phyloP scores from a whole-genome alignment of 2,329 filamentous ascomycete genomes.

The Phaeoacremonium minimum region DNA sequence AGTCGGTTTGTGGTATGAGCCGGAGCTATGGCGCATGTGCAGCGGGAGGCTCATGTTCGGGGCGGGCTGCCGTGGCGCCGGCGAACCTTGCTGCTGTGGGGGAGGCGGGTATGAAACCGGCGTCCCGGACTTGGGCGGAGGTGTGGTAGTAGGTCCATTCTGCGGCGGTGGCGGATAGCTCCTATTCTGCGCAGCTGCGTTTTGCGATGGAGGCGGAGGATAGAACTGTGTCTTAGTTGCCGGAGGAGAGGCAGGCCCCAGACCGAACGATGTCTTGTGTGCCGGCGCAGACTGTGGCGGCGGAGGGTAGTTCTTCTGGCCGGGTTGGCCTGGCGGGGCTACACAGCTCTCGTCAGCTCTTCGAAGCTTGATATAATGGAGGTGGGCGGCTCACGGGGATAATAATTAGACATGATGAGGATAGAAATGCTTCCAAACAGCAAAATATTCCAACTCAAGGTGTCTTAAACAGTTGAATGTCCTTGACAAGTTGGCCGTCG shows the following conservation, averaged over 20 bases:
- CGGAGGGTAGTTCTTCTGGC: slow-evolving; percentile 24
- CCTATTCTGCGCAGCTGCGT: slow-evolving; percentile 18
- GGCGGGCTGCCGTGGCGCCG: slow-evolving; percentile 12
- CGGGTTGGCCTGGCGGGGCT: slow-evolving; percentile 16
- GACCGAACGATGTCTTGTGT: slow-evolving; percentile 25
- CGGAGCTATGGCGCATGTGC: slow-evolving; percentile 25
- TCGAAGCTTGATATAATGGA: neutral
- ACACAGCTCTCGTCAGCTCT: slow-evolving; percentile 5
- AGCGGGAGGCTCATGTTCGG: slow-evolving; percentile 27
- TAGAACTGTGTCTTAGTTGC: slow-evolving; percentile 29
- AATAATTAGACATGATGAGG: slow-evolving; percentile 15
- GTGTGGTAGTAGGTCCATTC: slow-evolving; percentile 20
- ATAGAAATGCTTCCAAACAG: neutral
- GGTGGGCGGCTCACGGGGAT: slow-evolving; percentile 15
- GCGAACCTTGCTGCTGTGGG: slow-evolving; percentile 16
- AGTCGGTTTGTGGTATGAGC: slow-evolving; percentile 11
- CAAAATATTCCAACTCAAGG: neutral
- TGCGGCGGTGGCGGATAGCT: slow-evolving; percentile 31
- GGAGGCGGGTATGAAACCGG: slow-evolving; percentile 23
- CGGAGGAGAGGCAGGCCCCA: slow-evolving; percentile 25
- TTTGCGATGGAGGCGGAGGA: slow-evolving; percentile 19
- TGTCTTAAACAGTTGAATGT: neutral
- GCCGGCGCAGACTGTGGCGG: slow-evolving; percentile 30
- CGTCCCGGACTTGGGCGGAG: slow-evolving; percentile 20
- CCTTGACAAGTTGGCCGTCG: no score